Percentiles rank a stretch among this genome's conserved stretches.
Conservation (phyloP, 176 grass and related monocot genomes). For the Triticum dicoccoides region DNA sequence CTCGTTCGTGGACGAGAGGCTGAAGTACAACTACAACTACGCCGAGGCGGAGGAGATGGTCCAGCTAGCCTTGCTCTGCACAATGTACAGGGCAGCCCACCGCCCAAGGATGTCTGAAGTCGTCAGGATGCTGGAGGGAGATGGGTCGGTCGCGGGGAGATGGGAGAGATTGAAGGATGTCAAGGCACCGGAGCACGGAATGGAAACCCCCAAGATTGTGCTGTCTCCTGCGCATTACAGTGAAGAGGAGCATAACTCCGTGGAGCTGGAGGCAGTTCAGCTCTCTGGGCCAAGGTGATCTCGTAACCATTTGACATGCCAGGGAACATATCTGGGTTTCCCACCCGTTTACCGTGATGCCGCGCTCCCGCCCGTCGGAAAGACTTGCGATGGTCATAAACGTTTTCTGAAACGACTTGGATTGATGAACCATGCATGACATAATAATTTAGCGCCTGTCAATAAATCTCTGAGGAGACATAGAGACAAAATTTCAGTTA, state of each 20-base stretch:
- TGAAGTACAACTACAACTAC: conserved; percentile 37
- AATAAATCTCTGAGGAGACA: background rate
- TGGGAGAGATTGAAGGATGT: conserved; percentile 64
- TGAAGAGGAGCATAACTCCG: conserved; percentile 29
- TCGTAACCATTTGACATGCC: background rate
- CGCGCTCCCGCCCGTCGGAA: background rate
- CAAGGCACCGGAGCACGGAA: background rate
- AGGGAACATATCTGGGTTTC: background rate
- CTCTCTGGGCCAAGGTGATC: conserved; percentile 84
- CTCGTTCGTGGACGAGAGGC: conserved; percentile 53
- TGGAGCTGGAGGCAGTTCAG: conserved; percentile 53
- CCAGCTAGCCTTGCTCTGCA: conserved; percentile 79
- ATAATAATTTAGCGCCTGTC: background rate
- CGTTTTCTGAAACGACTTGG: background rate
- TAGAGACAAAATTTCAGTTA: background rate
- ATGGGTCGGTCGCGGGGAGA: conserved; percentile 50
- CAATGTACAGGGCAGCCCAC: conserved; percentile 47
- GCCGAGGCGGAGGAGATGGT: conserved; percentile 67
- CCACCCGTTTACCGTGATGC: background rate
- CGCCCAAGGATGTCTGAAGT: conserved; percentile 76
- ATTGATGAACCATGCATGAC: background rate
- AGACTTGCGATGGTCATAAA: background rate
- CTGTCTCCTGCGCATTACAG: conserved; percentile 5
- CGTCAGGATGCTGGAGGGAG: conserved; percentile 67
- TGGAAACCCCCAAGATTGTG: conserved; percentile 2